phyloP scores from a whole-genome alignment of 2,329 filamentous ascomycete genomes.

The Rhexocercosporidium sp. region DNA sequence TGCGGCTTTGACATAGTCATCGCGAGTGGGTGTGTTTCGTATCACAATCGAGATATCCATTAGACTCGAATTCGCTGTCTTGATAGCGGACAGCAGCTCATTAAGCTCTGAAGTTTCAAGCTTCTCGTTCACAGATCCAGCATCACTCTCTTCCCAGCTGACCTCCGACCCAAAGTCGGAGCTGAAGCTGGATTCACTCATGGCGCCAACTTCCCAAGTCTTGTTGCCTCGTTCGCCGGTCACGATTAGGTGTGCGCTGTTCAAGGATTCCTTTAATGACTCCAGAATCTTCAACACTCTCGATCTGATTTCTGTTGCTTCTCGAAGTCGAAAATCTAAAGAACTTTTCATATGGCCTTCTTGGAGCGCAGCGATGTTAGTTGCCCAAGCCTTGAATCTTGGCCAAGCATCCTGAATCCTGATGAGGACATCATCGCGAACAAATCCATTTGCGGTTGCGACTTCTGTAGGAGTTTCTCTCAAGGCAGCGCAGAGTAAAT shows the following conservation, averaged over 20 bases:
- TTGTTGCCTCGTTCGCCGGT: constrained; percentile 27
- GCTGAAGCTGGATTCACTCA: constrained; percentile 27
- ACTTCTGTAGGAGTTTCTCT: neutral
- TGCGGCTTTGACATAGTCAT: constrained; percentile 38
- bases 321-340: constrained; percentile 33
- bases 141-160: constrained; percentile 17
- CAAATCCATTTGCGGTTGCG: constrained; percentile 20
- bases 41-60: constrained; percentile 38
- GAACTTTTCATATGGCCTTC: constrained; percentile 23
- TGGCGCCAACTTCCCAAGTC: constrained; percentile 25
- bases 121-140: neutral
- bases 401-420: constrained; percentile 21
- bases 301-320: constrained; percentile 30
- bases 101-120: constrained; percentile 33
- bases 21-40: constrained; percentile 30
- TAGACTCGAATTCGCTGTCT: constrained; percentile 28
- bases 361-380: constrained; percentile 35
- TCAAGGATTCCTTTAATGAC: constrained; percentile 31
- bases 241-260: constrained; percentile 29
- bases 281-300: constrained; percentile 31
- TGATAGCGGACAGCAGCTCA: constrained; percentile 32
- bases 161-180: neutral
- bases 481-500: constrained; percentile 2
- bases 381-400: constrained; percentile 36
- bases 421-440: constrained; percentile 18